Base-by-base conservation (phyloP, 352 stramenopile genomes). In the Phytophthora tentaculata region DNA sequence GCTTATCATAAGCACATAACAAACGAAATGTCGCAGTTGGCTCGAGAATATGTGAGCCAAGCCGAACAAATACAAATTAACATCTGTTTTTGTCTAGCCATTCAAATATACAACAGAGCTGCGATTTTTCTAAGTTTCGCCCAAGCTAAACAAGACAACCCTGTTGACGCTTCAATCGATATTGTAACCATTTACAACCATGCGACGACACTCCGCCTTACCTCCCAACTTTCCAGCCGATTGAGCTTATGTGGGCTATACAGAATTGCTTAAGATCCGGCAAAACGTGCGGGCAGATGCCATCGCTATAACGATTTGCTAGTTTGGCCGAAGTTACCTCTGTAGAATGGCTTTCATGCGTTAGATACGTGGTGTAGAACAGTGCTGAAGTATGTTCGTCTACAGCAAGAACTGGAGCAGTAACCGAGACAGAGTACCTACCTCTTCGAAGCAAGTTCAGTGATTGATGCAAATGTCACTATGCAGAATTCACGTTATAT, bases 161-260 rank as follows among this genome's bases (percentile, higher is more conserved):
- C n/a, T n/a, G n/a, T n/a, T n/a, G n/a, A 51, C n/a, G 13, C 8
- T 29, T 32, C 24, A 2, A 56, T 2, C 9, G 35, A 8, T 4
- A 48, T 64, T 44, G 29, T 45, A 5, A 53, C 17, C 12, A 50
- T 8, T 6, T 29, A 64, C n/a, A 10, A 23, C 2, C 56, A 56
- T 14, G 8, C 43, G 50, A 29, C 56, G 56, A 29, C 6, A 64
- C 45, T 23, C 56, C 56, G 0, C 29, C 45, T 6, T 64, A 64
- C 19, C 56, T 56, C 23, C 56, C 47, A 5, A 43, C 20, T 4
- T 12, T 64, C 8, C 56, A 64, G 17, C 56, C 56, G 0, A 64
- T 64, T 16, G 56, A 64, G 44, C 45, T 64, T 2, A 64, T 64
- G 9, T 64, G 45, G 56, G 45, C 45, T 28, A 22, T 14, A 24